Conservation (phyloP, 306 rosid genomes). For the Fagus sylvatica region DNA sequence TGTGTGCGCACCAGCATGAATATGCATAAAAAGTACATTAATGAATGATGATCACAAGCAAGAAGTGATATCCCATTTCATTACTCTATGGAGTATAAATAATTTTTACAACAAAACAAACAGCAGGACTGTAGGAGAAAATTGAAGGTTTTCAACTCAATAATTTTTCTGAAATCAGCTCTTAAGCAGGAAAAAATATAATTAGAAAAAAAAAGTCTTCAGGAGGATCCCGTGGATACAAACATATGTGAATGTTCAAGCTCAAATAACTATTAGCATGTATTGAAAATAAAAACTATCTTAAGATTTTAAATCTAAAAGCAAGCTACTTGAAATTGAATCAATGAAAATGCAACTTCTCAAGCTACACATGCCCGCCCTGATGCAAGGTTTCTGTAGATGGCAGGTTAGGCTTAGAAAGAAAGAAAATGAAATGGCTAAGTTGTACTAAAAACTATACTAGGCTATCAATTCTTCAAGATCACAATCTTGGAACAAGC, state of each 20-base stretch:
- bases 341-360: background rate
- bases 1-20: background rate
- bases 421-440: too few species aligned
- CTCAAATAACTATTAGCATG: background rate
- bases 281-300: background rate
- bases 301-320: background rate
- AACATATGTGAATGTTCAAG: background rate
- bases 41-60: background rate
- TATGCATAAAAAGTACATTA: background rate
- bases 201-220: background rate
- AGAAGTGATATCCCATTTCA: background rate
- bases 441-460: too few species aligned
- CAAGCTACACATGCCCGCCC: background rate
- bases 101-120: background rate
- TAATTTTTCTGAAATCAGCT: background rate
- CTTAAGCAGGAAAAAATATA: background rate
- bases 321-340: background rate
- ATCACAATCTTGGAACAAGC: too few species aligned
- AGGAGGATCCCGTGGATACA: background rate
- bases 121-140: background rate
- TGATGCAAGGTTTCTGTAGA: too few species aligned
- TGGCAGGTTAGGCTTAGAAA: too few species aligned
- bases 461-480: too few species aligned
- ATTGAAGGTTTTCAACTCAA: background rate
- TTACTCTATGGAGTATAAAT: background rate